phyloP scores from a whole-genome alignment of 768 basidiomycete species.

The Lactarius quietus region DNA sequence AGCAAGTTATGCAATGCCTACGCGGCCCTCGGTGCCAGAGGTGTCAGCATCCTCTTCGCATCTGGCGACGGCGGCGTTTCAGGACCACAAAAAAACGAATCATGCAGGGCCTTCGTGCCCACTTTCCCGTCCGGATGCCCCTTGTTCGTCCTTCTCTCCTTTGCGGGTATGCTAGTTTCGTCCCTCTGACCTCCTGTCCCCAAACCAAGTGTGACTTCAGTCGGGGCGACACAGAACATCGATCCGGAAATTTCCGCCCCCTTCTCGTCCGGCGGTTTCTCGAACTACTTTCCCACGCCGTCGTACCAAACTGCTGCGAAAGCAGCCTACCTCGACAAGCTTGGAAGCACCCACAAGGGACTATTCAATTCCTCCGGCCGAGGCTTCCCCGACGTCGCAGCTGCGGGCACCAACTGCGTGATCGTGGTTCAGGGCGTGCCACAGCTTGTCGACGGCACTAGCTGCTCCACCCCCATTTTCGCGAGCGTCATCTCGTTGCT shows the following conservation, averaged over 20 bases:
- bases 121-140: constrained; percentile 30
- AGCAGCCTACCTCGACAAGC: constrained; percentile 35
- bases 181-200: background rate
- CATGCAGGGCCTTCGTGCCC: constrained; percentile 25
- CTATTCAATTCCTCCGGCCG: constrained; percentile 38
- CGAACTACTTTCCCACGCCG: constrained; percentile 34
- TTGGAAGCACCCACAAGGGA: constrained; percentile 33
- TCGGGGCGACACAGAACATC: constrained; percentile 35
- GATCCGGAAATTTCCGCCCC: constrained; percentile 32
- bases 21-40: constrained; percentile 24
- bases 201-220: constrained; percentile 32
- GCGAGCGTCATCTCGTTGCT: constrained; percentile 36
- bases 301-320: constrained; percentile 41
- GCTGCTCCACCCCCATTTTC: constrained; percentile 35
- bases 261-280: constrained; percentile 33
- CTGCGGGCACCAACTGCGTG: constrained; percentile 35
- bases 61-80: constrained; percentile 29
- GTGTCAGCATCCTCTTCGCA: constrained; percentile 26
- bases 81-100: constrained; percentile 2
- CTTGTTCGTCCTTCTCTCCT: constrained; percentile 19
- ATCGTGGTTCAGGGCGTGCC: constrained; percentile 27
- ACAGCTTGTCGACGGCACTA: constrained; percentile 33
- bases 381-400: constrained; percentile 48
- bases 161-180: background rate
- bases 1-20: constrained; percentile 26